These are phyloP conservation scores for Calonectria naviculata DNA, from an alignment of 2,329 filamentous ascomycete genomes.

Conservation along the genomic window DNA sequence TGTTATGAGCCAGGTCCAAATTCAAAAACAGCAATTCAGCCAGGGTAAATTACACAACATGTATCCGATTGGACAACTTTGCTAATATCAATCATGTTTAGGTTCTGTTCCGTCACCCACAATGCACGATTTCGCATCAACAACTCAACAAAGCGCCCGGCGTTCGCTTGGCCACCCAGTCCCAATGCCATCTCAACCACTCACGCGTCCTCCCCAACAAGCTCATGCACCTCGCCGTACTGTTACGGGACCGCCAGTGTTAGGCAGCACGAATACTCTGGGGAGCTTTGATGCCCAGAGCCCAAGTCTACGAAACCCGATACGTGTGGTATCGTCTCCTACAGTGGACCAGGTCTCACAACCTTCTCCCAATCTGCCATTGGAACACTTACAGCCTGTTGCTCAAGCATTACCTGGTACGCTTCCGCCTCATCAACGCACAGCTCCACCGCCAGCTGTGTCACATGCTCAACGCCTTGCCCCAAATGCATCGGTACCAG, in stretches of 20 bases:
- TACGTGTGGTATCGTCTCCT: neutral
- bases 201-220: slow-evolving; percentile 22
- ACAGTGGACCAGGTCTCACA: neutral
- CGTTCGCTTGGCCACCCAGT: slow-evolving; percentile 18
- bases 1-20: slow-evolving; percentile 9
- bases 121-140: slow-evolving; percentile 8
- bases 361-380: neutral
- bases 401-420: neutral
- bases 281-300: neutral
- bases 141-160: slow-evolving; percentile 17
- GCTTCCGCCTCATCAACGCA: neutral
- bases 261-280: neutral
- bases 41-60: slow-evolving; percentile 26
- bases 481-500: neutral
- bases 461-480: neutral
- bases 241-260: neutral
- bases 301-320: neutral
- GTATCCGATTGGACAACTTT: neutral
- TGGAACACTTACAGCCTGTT: neutral
- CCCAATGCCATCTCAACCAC: slow-evolving; percentile 15
- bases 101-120: slow-evolving; percentile 24
- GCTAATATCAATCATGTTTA: slow-evolving; percentile 22
- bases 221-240: neutral
- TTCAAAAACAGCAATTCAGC: slow-evolving; percentile 7
- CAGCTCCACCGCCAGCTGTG: neutral